These are phyloP conservation scores for Penicillium atrosanguineum DNA, from an alignment of 495 filamentous ascomycete genomes.

Conservation along the genomic window DNA sequence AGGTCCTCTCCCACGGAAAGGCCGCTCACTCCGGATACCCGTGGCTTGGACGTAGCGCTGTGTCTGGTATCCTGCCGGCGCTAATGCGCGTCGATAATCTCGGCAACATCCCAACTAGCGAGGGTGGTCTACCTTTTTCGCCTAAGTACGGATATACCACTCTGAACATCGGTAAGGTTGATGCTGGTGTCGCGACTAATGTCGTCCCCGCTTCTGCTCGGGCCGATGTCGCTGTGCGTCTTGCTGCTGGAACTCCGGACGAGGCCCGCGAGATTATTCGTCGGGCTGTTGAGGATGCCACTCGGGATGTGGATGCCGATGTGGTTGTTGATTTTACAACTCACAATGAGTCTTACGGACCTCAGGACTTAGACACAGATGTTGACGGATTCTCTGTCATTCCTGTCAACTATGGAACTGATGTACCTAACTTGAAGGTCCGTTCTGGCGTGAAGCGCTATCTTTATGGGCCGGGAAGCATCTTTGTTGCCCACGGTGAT, in stretches of 20 bases:
- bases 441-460: constrained; percentile 64
- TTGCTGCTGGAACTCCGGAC: constrained; percentile 67
- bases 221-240: constrained; percentile 65
- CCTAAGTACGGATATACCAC: constrained; percentile 82
- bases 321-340: constrained; percentile 56
- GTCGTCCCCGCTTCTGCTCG: constrained; percentile 74
- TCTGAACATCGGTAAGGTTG: constrained; percentile 74
- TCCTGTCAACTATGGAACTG: constrained; percentile 89
- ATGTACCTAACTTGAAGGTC: constrained; percentile 71
- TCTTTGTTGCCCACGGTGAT: constrained; percentile 84
- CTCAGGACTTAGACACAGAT: constrained; percentile 74
- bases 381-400: constrained; percentile 78
- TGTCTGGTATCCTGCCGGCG: constrained; percentile 67
- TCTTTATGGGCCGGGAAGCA: constrained; percentile 84
- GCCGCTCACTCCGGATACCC: constrained; percentile 91
- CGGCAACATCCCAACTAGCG: constrained; percentile 33
- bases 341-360: constrained; percentile 59
- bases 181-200: constrained; percentile 83
- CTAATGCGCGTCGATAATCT: constrained; percentile 60
- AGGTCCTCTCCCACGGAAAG: constrained; percentile 64
- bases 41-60: constrained; percentile 76
- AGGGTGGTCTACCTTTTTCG: constrained; percentile 64
- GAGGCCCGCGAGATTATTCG: constrained; percentile 52
- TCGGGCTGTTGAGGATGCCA: constrained; percentile 53
- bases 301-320: constrained; percentile 55